Evolutionary conservation across 2,329 filamentous ascomycete genomes (phyloP).

Genomic region (Penicillium sp.): DNA sequence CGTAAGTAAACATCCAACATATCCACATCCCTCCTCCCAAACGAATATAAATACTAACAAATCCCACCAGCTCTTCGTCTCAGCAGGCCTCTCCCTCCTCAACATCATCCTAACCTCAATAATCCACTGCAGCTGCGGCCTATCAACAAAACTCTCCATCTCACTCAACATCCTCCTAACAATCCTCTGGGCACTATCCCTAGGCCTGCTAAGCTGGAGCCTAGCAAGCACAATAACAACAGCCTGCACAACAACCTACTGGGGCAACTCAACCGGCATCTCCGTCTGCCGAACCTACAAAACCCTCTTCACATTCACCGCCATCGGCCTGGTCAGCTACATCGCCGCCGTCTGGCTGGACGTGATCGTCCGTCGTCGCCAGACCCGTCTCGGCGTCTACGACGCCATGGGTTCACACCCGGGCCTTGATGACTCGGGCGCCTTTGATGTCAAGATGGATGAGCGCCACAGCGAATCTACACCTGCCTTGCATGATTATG

Average conservation of each 20-base stretch:
- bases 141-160: conserved; percentile 47
- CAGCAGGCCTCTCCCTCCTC: conserved; percentile 46
- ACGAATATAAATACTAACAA: background rate
- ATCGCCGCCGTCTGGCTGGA: conserved; percentile 45
- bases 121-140: conserved; percentile 45
- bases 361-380: conserved; percentile 40
- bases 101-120: conserved; percentile 42
- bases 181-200: conserved; percentile 46
- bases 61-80: conserved; percentile 41
- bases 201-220: conserved; percentile 48
- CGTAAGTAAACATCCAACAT: conserved; percentile 31
- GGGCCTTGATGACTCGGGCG: conserved; percentile 22
- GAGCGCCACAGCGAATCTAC: conserved; percentile 17
- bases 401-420: conserved; percentile 35
- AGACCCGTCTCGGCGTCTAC: conserved; percentile 43
- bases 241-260: conserved; percentile 43
- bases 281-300: conserved; percentile 53
- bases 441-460: conserved; percentile 30
- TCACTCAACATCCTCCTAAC: conserved; percentile 42
- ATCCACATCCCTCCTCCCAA: too few relatives aligned
- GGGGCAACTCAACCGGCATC: conserved; percentile 48
- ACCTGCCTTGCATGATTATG: conserved; percentile 9
- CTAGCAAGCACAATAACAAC: conserved; percentile 46
- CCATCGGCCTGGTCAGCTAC: conserved; percentile 42
- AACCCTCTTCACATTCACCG: conserved; percentile 49